phyloP scores from a whole-genome alignment of 2,329 filamentous ascomycete genomes.

The Pochonia chlamydosporia region DNA sequence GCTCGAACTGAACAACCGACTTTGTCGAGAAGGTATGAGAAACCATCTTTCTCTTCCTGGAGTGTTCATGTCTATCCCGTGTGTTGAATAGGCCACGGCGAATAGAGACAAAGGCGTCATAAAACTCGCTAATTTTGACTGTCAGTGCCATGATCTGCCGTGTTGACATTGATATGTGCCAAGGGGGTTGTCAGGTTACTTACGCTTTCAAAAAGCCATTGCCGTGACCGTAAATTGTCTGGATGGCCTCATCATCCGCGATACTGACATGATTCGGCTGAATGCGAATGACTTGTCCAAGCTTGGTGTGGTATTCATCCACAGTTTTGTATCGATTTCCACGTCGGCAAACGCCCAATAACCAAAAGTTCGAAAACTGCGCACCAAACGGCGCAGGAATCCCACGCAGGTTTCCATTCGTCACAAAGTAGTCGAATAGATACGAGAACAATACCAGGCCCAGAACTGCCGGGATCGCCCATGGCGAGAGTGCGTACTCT shows the following conservation, averaged over 20 bases:
- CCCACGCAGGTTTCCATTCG: slow-evolving; percentile 40
- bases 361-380: slow-evolving; percentile 73
- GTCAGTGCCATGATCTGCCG: neutral
- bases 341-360: slow-evolving; percentile 59
- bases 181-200: slow-evolving; percentile 12
- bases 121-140: slow-evolving; percentile 60
- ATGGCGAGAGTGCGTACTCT: slow-evolving; percentile 34
- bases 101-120: slow-evolving; percentile 88
- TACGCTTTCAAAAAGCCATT: slow-evolving; percentile 70
- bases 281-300: slow-evolving; percentile 75
- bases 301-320: slow-evolving; percentile 67
- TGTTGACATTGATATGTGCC: neutral
- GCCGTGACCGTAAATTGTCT: slow-evolving; percentile 70
- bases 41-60: slow-evolving; percentile 82
- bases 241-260: slow-evolving; percentile 73
- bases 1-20: slow-evolving; percentile 77
- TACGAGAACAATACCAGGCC: slow-evolving; percentile 48
- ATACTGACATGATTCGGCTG: slow-evolving; percentile 81
- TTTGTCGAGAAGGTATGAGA: slow-evolving; percentile 83
- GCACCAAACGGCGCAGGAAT: slow-evolving; percentile 60
- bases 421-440: slow-evolving; percentile 54
- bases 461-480: slow-evolving; percentile 39
- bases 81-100: slow-evolving; percentile 85
- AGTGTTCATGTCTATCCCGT: slow-evolving; percentile 72
- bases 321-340: slow-evolving; percentile 61